Evolutionary conservation across 2,329 filamentous ascomycete genomes (phyloP), one percentile per base, ranked within the genome.

Genomic region (Fusarium bulbicola): DNA sequence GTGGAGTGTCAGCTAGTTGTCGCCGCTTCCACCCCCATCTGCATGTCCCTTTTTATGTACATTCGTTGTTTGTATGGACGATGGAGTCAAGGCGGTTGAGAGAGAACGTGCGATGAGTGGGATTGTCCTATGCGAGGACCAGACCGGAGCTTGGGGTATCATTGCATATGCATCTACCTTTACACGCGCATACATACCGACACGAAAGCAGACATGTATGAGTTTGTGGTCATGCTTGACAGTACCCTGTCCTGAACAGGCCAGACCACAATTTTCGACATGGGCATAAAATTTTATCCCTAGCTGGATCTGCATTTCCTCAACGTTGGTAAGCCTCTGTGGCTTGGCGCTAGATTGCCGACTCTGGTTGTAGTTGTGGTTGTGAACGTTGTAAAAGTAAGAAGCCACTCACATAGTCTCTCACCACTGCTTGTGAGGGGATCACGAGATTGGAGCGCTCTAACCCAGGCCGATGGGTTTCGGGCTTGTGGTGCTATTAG

Each of bases 391-490:
- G 72, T 67, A 70, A 75, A 76, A 78, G 74, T 66, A 60, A 74
- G 74, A 77, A 59, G 75, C 76, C 74, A 76, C 76, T 58, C 54
- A 46, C 28, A 62, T 60, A 47, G 68, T 59, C 69, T 42, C 40
- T 67, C 53, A 70, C 57, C 57, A 74, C 56, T 56, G 28, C 32
- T 63, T 63, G 58, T 65, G 64, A 77, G 60, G 73, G 59, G 50
- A 78, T 77, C 73, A 78, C 70, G 70, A 77, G 76, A 66, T 74
- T 73, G 49, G 56, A 62, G 59, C 68, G 74, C 76, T 77, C 72
- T 77, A 76, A 76, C 74, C 74, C 74, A 75, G 64, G 43, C 76
- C 74, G 76, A 78, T 65, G 72, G 72, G 64, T 70, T 76, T 78
- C 76, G 76, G 76, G 70, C 65, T 68, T 62, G 58, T 64, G 64